Evolutionary conservation across 1,284 basidiomycete species (phyloP), one percentile per base, ranked within the genome.

Genomic region (Ceratobasidium sp.): DNA sequence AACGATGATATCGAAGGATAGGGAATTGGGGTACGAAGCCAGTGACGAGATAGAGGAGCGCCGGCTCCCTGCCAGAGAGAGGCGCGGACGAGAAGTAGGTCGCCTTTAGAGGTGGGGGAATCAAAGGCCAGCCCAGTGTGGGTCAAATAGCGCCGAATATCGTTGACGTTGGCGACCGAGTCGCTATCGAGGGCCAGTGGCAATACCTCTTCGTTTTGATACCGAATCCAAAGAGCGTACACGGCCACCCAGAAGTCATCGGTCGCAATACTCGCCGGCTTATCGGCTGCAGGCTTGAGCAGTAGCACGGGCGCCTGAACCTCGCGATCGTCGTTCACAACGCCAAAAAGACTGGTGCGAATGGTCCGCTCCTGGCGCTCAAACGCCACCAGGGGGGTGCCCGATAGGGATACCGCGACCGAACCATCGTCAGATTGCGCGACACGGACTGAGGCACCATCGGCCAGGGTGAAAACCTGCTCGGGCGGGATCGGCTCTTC

Each of bases 51-150:
- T 72, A 83, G 81, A 72, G 80, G 83, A 2, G 81, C 83, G 12
- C 85, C 85, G 1, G 84, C 85, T 8, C 83, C 86, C 76, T 86
- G 85, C 85, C 85, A 87, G 78, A 87, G 86, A 1, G 83, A 78
- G 0, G 80, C 79, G 48, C 84, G 79, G 16, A 80, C 79, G 62
- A 86, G 79, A 76, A 84, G 54, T 5, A 72, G 36, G 30, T 69
- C 63, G 12, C 40, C 11, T 1, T 54, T 18, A 16, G 21, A 23
- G 7, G 38, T 51, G 11, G 53, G 64, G 16, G 64, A 51, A 9
- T 44, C 53, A 28, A 69, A 69, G 3, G 64, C 51, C 11, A 69
- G 64, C n/a, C 64, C 64, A 3, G 64, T 69, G 23, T 54, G 63
- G 9, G 25, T 56, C 51, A 67, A 67, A 38, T 67, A 67, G 18